Base-by-base conservation (phyloP, 2,329 filamentous ascomycete genomes). In the Calonectria henricotiae region DNA sequence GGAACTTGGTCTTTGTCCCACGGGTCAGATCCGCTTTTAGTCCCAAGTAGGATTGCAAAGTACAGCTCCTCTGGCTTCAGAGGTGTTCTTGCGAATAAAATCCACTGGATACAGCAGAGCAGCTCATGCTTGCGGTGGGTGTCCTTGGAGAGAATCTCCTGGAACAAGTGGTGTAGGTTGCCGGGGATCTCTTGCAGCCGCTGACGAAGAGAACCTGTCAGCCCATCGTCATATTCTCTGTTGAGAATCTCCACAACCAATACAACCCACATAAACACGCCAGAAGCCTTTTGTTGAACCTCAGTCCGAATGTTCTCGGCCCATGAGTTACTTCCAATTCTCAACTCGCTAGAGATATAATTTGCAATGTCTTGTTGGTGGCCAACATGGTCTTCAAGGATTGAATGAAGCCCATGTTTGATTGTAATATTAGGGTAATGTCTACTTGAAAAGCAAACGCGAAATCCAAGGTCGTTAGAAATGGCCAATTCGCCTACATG, bases 201-300 rank as follows among this genome's bases (percentile, higher is more conserved):
- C 8, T 23, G 5, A 3, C 12, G 5, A 12, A 46, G n/a, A 11
- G 43, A 46, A 12, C 8, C 20, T 46, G n/a, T n/a, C 9, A 4
- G 15, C 3, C 43, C 43, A 9, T 20, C 43, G 11, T 46, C 43
- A 12, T 46, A 20, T 17, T 46, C 43, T 1, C 3, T 3, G 8
- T 46, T 46, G 1, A 46, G 43, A 6, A 46, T 46, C 4, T 46
- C n/a, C 5, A 85, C 76, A 0, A 85, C 84, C 0, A 85, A 62
- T 1, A 80, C 79, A 20, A 82, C 79, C 84, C 43, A 46, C 43
- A 46, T 46, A 11, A 46, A 46, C 7, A 46, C 43, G 15, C 43
- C 43, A 46, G 43, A 46, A 5, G 43, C n/a, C 43, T 46, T 46
- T 12, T 11, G 5, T 12, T 46, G 43, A 4, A 46, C 11, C n/a